phyloP scores from a whole-genome alignment of 1,139 yeast genomes.

The Eremothecium sinecaudum region DNA sequence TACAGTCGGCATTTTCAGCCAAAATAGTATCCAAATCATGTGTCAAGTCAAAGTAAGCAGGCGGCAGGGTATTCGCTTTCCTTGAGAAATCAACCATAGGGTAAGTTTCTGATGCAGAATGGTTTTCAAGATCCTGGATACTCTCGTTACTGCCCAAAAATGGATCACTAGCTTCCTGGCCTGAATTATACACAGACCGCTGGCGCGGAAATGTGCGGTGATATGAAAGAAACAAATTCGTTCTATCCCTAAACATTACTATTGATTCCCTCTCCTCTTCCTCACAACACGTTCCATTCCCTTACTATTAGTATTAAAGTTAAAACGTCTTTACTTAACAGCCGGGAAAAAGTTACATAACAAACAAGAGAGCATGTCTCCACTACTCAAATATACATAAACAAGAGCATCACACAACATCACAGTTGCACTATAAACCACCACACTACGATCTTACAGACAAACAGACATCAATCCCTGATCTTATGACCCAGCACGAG shows the following conservation, averaged over 20 bases:
- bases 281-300: too few relatives aligned
- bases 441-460: too few relatives aligned
- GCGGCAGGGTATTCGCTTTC: constrained; percentile 55
- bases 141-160: not conserved
- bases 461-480: too few relatives aligned
- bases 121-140: not conserved
- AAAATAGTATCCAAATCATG: constrained; percentile 61
- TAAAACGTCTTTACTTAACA: too few relatives aligned
- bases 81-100: constrained; percentile 24
- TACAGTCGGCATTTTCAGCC: constrained; percentile 39
- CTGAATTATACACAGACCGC: constrained; percentile 11
- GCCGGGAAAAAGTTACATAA: too few relatives aligned
- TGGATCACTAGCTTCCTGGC: constrained; percentile 2
- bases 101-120: constrained; percentile 29
- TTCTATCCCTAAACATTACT: constrained; percentile 74
- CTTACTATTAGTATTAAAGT: too few relatives aligned
- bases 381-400: too few relatives aligned
- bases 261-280: too few relatives aligned
- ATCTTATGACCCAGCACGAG: too few relatives aligned
- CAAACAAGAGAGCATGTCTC: too few relatives aligned
- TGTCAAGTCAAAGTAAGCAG: constrained; percentile 66
- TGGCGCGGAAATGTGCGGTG: constrained; percentile 62
- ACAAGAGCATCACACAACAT: too few relatives aligned
- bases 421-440: too few relatives aligned
- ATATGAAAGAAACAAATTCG: constrained; percentile 60